Conservation (phyloP, 2,329 filamentous ascomycete genomes). For the Teratosphaeria nubilosa region DNA sequence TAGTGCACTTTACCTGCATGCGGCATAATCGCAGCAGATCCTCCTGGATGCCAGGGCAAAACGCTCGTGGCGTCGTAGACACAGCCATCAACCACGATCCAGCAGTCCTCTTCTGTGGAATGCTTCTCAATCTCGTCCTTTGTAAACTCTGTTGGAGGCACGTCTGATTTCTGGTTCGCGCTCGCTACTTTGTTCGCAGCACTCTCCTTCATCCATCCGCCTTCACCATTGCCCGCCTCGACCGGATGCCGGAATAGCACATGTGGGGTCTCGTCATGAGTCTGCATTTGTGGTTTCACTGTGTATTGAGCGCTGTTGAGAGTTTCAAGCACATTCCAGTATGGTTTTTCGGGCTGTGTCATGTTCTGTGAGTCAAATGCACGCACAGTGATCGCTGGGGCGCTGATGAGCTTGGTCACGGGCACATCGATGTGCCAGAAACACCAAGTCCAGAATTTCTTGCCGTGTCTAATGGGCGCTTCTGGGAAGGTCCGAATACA, state of each 20-base stretch:
- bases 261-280: conserved; percentile 22
- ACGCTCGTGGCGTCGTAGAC: conserved; percentile 43
- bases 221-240: conserved; percentile 34
- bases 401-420: conserved; percentile 33
- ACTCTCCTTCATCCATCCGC: conserved; percentile 44
- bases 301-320: conserved; percentile 47
- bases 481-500: conserved; percentile 41
- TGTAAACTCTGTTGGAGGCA: conserved; percentile 43
- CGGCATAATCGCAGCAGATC: conserved; percentile 37
- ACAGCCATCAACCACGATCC: conserved; percentile 44
- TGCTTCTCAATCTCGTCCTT: conserved; percentile 46
- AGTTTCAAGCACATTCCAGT: conserved; percentile 45
- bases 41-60: conserved; percentile 40
- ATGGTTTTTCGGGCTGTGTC: conserved; percentile 37
- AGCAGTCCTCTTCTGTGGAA: conserved; percentile 38
- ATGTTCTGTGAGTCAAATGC: conserved; percentile 43
- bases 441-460: conserved; percentile 46
- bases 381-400: conserved; percentile 36
- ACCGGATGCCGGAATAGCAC: conserved; percentile 40
- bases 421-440: conserved; percentile 44
- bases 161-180: conserved; percentile 35
- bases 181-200: conserved; percentile 36
- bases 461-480: conserved; percentile 40
- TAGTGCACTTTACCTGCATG: conserved; percentile 43
- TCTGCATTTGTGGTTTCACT: conserved; percentile 33